phyloP scores from a whole-genome alignment of 208 protist genomes.

The Eutreptiella sp. region DNA sequence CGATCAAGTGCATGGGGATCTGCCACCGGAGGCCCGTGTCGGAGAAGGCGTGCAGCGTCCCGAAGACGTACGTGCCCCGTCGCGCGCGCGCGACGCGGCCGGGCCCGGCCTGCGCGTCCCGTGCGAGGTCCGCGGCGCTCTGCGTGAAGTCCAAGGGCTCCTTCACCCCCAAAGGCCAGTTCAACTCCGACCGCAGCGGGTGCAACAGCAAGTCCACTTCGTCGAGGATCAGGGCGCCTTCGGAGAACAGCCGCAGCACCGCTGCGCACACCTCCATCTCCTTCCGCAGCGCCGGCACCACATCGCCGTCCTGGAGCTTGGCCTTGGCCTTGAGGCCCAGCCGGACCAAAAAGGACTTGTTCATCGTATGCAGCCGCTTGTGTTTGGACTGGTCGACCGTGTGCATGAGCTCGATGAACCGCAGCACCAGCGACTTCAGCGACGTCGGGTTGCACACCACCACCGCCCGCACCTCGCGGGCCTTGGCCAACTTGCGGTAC shows the following conservation, averaged over 20 bases:
- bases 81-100: no score
- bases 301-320: no score
- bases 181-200: conserved; percentile 32
- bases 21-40: conserved; percentile 6
- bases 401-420: conserved; percentile 33
- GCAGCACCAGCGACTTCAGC: conserved; percentile 40
- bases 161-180: conserved; percentile 29
- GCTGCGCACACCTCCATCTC: no score
- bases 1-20: conserved; percentile 14
- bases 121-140: background rate
- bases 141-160: conserved; percentile 23
- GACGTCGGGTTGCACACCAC: conserved; percentile 28
- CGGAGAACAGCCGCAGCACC: no score
- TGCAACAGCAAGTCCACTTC: conserved; percentile 37
- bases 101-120: background rate
- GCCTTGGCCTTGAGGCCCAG: no score
- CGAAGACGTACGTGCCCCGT: no score
- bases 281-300: no score
- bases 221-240: conserved; percentile 23
- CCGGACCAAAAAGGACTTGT: no score
- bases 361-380: no score
- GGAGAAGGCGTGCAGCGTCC: no score
- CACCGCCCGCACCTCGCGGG: conserved; percentile 26
- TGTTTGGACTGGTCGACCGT: conserved; percentile 23
- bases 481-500: conserved; percentile 23